These are phyloP conservation scores for Aureobasidium sp. DNA, from an alignment of 2,329 filamentous ascomycete species.

Conservation along the genomic window DNA sequence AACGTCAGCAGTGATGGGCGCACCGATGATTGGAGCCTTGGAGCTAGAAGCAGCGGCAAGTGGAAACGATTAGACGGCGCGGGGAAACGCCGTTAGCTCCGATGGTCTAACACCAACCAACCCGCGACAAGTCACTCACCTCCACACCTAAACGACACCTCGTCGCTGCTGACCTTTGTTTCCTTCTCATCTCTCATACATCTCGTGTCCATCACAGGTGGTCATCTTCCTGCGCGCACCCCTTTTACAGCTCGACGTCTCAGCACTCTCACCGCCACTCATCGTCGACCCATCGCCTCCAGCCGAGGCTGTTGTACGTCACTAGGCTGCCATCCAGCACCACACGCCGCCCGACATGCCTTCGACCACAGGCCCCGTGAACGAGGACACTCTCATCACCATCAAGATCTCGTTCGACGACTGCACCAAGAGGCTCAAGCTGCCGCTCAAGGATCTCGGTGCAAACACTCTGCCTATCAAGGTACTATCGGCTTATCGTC, in stretches of 20 bases:
- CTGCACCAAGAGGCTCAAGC: conserved; percentile 73
- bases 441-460: conserved; percentile 77
- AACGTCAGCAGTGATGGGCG: neutral
- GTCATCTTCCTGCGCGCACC: neutral
- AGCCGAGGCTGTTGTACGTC: conserved; percentile 9
- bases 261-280: neutral
- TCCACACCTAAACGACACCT: conserved; percentile 7
- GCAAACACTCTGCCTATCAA: conserved; percentile 69
- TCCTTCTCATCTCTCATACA: neutral
- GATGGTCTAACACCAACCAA: neutral
- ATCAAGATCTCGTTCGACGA: conserved; percentile 79
- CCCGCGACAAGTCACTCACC: neutral
- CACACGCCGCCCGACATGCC: conserved; percentile 26
- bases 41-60: neutral
- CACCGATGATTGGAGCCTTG: neutral
- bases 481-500: conserved; percentile 43
- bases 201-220: neutral
- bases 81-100: conserved; percentile 3
- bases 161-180: neutral
- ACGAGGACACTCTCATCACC: conserved; percentile 68
- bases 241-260: neutral
- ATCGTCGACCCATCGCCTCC: conserved; percentile 6
- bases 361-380: conserved; percentile 40
- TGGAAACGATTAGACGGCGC: neutral
- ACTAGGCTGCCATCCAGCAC: conserved; percentile 5